Base-by-base conservation (phyloP, 2,329 filamentous ascomycete genomes). In the Trichophyton rubrum region DNA sequence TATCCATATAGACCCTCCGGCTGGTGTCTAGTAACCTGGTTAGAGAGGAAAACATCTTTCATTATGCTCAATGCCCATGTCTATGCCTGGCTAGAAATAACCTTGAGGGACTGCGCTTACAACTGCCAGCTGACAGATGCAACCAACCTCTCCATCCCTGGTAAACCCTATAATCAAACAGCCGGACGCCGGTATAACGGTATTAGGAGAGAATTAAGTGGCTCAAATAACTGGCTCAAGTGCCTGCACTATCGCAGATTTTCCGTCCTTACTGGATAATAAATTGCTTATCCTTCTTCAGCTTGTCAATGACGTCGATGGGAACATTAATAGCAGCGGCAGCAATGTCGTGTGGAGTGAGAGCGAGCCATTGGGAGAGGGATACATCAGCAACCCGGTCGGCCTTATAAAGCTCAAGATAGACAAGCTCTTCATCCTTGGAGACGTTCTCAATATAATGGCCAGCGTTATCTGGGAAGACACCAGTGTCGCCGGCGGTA, bases 401-500 rank as follows among this genome's bases (percentile, higher is more conserved):
- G 47, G 80, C 82, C 73, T 85, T 86, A 76, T 86, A 88, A 17
- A 88, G 80, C 69, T 88, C 85, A 35, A 88, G 80, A 81, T 82
- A 87, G 3, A 85, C 77, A 2, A 88, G 75, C 56, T 85, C 82
- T 62, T 87, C 82, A 0, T 78, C 82, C 1, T 82, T 75, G 0
- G 82, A 85, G 0, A 79, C 84, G 68, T 88, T 88, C 65, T 87
- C 84, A 61, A 88, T 85, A 66, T 87, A 88, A 66, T 88, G 85
- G 0, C 84, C 75, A 70, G 35, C 0, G 69, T 87, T 87, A 64
- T 86, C 84, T 0, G 85, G 85, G 70, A 87, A 87, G 0, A 83
- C 83, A 7, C 81, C 85, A 1, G 84, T 86, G 63, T 88, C 85
- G 13, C 85, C 85, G 2, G 83, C 78, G 1, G 74, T 74, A 69